Evolutionary conservation across 2,329 filamentous ascomycete genomes (phyloP).

Genomic region (Alternaria consortialis): DNA sequence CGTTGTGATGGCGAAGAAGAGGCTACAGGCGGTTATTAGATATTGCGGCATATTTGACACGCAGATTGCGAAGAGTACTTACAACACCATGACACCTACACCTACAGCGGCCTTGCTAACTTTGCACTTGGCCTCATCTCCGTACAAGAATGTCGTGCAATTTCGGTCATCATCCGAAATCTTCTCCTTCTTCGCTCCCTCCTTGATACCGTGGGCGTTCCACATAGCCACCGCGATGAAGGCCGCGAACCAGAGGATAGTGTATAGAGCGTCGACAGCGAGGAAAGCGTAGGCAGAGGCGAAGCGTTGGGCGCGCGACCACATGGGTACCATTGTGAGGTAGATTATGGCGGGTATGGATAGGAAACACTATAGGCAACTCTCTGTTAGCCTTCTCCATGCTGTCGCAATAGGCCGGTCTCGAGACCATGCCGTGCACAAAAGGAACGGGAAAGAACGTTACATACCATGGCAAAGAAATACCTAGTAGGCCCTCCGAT

Average conservation of each 20-base stretch:
- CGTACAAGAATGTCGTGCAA: slow-evolving; percentile 65
- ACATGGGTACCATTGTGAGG: slow-evolving; percentile 68
- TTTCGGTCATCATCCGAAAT: slow-evolving; percentile 55
- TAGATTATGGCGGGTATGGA: slow-evolving; percentile 67
- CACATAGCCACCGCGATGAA: slow-evolving; percentile 66
- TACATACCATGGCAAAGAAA: slow-evolving; percentile 66
- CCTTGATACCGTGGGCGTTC: slow-evolving; percentile 62
- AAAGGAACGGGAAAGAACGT: background rate
- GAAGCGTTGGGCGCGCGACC: slow-evolving; percentile 65
- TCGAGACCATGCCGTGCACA: background rate
- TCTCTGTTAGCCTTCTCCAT: slow-evolving; percentile 25
- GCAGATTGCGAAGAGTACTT: slow-evolving; percentile 31
- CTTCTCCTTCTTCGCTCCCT: slow-evolving; percentile 57
- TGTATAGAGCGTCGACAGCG: slow-evolving; percentile 61
- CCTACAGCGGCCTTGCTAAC: slow-evolving; percentile 65
- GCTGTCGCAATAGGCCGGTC: background rate
- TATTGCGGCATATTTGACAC: background rate
- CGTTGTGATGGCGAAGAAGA: slow-evolving; percentile 64
- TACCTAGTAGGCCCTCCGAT: slow-evolving; percentile 65
- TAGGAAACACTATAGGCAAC: slow-evolving; percentile 63
- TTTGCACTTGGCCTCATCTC: slow-evolving; percentile 64
- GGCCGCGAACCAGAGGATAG: slow-evolving; percentile 67
- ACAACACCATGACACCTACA: slow-evolving; percentile 67
- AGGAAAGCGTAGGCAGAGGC: slow-evolving; percentile 69
- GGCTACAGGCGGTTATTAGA: slow-evolving; percentile 43